Percentiles rank a stretch among this genome's conserved stretches.
These are phyloP conservation scores for Dioscorea dumetorum DNA, from an alignment of 106 monocot genomes.

Conservation along the genomic window DNA sequence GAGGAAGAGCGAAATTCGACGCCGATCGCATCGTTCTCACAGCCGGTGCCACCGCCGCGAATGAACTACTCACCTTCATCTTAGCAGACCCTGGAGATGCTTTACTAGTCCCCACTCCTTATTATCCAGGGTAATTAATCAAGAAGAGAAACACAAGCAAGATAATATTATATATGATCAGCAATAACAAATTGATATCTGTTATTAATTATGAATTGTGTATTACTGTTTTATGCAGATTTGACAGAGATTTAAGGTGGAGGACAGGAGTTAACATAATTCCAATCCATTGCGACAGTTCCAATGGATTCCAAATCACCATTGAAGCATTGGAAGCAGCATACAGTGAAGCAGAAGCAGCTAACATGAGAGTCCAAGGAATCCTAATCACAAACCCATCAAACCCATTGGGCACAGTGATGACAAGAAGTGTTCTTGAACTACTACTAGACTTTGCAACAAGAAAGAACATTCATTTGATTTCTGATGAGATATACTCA, in stretches of 20 bases:
- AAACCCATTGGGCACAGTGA: slow-evolving; percentile 45
- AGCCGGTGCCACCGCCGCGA: slow-evolving; percentile 80
- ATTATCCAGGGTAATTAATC: slow-evolving; percentile 63
- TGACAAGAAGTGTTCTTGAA: slow-evolving; percentile 34
- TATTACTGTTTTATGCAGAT: slow-evolving; percentile 25
- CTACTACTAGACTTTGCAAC: slow-evolving; percentile 36
- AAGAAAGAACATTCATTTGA: slow-evolving; percentile 56
- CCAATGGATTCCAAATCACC: slow-evolving; percentile 50
- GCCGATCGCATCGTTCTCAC: slow-evolving; percentile 61
- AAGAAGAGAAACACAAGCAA: not conserved
- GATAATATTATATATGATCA: no score
- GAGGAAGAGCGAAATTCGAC: slow-evolving; percentile 50
- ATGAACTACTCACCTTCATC: slow-evolving; percentile 68
- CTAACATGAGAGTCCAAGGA: slow-evolving; percentile 24
- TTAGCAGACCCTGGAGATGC: slow-evolving; percentile 72
- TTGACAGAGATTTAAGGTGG: slow-evolving; percentile 80
- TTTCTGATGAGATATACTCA: slow-evolving; percentile 88
- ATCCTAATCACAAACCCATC: slow-evolving; percentile 64
- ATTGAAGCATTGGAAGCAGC: slow-evolving; percentile 28
- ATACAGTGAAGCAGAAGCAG: slow-evolving; percentile 16
- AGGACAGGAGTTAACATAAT: slow-evolving; percentile 61
- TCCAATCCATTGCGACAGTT: slow-evolving; percentile 53
- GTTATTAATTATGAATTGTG: not conserved
- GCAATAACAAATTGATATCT: no score
- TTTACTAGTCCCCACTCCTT: slow-evolving; percentile 74